These are phyloP conservation scores for Turritis glabra DNA, from an alignment of 345 rosid genomes.

Conservation along the genomic window DNA sequence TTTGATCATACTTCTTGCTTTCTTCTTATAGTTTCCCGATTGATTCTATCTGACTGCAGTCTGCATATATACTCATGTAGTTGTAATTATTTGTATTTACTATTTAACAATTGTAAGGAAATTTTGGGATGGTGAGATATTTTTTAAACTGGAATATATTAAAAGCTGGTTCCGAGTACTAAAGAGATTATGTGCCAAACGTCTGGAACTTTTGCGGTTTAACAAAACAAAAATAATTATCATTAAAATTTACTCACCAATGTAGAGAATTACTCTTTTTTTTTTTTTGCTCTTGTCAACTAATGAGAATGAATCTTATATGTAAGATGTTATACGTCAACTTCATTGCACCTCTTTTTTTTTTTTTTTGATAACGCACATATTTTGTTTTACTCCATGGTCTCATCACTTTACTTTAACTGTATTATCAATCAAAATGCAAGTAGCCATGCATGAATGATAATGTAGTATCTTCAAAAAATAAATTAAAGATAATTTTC, in stretches of 20 bases:
- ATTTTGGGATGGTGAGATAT: too few relatives aligned
- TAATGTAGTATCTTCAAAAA: background rate
- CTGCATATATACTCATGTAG: too few relatives aligned
- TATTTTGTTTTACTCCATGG: background rate
- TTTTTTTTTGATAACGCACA: too few relatives aligned
- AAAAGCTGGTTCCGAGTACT: too few relatives aligned
- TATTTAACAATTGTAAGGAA: too few relatives aligned
- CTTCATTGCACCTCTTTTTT: background rate
- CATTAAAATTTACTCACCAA: background rate
- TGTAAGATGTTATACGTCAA: background rate
- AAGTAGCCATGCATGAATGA: slow-evolving; percentile 1
- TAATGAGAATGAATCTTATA: slow-evolving; percentile 1
- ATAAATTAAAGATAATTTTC: background rate
- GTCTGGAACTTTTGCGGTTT: too few relatives aligned
- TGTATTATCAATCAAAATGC: background rate
- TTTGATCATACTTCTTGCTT: background rate
- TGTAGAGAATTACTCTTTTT: background rate
- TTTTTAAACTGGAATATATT: too few relatives aligned
- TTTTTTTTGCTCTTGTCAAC: background rate
- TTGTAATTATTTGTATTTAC: too few relatives aligned
- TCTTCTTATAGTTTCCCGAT: background rate
- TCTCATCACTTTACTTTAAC: background rate
- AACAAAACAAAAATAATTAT: too few relatives aligned
- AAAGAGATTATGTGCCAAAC: too few relatives aligned
- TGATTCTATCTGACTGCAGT: too few relatives aligned